phyloP scores from a whole-genome alignment of 805 yeast species.

The Isabelozyma heimii region DNA sequence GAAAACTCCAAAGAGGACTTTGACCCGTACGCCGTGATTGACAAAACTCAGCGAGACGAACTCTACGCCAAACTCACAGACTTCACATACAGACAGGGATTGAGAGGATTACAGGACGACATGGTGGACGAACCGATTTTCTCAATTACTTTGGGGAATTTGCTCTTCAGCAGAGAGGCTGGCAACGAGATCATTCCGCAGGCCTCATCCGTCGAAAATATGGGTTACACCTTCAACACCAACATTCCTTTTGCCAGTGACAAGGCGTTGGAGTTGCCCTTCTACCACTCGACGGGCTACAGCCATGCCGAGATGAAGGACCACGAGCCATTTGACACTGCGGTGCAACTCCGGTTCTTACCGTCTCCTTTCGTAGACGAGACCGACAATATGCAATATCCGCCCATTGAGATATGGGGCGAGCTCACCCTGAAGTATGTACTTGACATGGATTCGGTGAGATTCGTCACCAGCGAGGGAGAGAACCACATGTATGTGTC shows the following conservation, averaged over 20 bases:
- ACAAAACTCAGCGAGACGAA: conserved; percentile 7
- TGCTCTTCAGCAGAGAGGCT: conserved; percentile 20
- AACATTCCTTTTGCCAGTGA: conserved; percentile 31
- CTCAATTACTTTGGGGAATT: conserved; percentile 39
- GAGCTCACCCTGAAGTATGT: conserved; percentile 34
- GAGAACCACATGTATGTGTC: conserved; percentile 44
- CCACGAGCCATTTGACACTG: conserved; percentile 32
- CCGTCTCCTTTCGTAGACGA: conserved; percentile 40
- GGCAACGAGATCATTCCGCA: conserved; percentile 6
- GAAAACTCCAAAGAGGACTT: not conserved
- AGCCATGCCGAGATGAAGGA: conserved; percentile 13
- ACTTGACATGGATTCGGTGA: conserved; percentile 38
- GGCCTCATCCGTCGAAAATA: not conserved
- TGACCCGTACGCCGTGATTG: not conserved
- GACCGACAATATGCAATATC: conserved; percentile 29
- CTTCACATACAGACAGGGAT: conserved; percentile 18
- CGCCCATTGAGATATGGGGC: conserved; percentile 59
- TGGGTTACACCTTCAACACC: conserved; percentile 27
- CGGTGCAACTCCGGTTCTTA: conserved; percentile 43
- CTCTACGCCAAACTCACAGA: conserved; percentile 24
- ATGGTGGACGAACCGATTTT: conserved; percentile 24
- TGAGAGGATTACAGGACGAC: conserved; percentile 17
- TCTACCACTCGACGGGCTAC: conserved; percentile 12
- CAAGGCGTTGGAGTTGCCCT: conserved; percentile 27
- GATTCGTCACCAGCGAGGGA: conserved; percentile 42